Evolutionary conservation across 805 yeast genomes (phyloP).

Genomic region (Schizosaccharomyces japonicus): DNA sequence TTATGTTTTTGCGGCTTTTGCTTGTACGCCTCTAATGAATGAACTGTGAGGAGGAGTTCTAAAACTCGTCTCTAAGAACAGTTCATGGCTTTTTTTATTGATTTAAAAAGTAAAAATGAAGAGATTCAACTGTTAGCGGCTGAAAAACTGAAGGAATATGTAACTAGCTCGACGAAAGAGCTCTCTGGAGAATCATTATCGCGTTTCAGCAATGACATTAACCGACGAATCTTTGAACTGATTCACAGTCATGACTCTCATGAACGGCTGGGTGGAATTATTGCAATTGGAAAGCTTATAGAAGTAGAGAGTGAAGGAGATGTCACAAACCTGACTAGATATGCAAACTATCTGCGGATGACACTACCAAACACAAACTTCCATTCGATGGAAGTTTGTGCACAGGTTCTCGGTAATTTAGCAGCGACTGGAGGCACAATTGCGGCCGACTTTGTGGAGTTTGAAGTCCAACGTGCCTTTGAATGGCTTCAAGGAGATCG

Average conservation of each 20-base stretch:
- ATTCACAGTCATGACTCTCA: conserved; percentile 47
- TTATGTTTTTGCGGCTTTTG: too few relatives aligned
- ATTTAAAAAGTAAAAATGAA: background rate
- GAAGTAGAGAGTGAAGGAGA: conserved; percentile 62
- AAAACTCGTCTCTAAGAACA: too few relatives aligned
- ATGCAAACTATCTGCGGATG: conserved; percentile 68
- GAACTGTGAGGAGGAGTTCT: too few relatives aligned
- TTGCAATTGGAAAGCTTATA: conserved; percentile 70
- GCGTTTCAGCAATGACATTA: conserved; percentile 60
- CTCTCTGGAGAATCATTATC: conserved; percentile 59
- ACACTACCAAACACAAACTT: conserved; percentile 61
- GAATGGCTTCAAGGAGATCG: conserved; percentile 78
- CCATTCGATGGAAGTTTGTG: conserved; percentile 68
- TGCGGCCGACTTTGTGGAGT: conserved; percentile 80
- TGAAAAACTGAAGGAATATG: background rate
- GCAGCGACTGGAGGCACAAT: conserved; percentile 75
- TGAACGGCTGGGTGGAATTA: conserved; percentile 70
- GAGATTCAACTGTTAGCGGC: background rate
- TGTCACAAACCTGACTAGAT: conserved; percentile 68
- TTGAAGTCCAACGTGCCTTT: conserved; percentile 65
- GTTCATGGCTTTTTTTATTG: conserved; percentile 1
- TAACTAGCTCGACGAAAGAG: conserved; percentile 19
- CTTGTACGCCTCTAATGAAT: too few relatives aligned
- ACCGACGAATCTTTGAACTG: conserved; percentile 65
- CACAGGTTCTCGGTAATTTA: conserved; percentile 63